phyloP scores from a whole-genome alignment of 1,139 yeast genomes.

The Suhomyces terraborum region DNA sequence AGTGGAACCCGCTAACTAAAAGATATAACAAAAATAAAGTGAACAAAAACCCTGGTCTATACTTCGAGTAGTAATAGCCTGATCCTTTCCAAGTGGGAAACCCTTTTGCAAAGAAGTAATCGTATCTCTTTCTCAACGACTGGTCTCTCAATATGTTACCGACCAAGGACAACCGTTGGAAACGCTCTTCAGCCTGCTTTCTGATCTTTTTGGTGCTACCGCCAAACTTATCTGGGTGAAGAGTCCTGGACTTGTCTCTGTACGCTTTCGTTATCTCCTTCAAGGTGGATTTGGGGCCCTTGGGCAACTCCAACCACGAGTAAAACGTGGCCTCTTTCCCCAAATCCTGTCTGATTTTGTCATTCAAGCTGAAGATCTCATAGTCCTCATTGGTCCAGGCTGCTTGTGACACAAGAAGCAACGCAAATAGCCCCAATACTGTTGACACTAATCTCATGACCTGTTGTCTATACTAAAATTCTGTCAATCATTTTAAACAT shows the following conservation, averaged over 20 bases:
- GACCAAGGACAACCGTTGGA: slow-evolving; percentile 73
- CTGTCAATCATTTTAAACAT: neutral
- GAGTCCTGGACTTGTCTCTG: slow-evolving; percentile 64
- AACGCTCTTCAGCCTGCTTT: slow-evolving; percentile 55
- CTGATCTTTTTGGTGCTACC: slow-evolving; percentile 44
- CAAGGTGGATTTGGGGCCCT: slow-evolving; percentile 54
- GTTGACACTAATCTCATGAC: slow-evolving; percentile 5
- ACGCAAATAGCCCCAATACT: slow-evolving; percentile 1
- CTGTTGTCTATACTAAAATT: neutral
- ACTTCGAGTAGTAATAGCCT: slow-evolving; percentile 53
- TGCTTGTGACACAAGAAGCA: slow-evolving; percentile 12
- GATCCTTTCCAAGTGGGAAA: slow-evolving; percentile 78
- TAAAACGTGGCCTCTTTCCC: slow-evolving; percentile 70
- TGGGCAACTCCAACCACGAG: slow-evolving; percentile 56
- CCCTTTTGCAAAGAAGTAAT: slow-evolving; percentile 79
- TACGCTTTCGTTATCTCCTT: slow-evolving; percentile 76
- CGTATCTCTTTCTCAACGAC: slow-evolving; percentile 71
- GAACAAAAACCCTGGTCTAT: slow-evolving; percentile 60
- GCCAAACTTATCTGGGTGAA: slow-evolving; percentile 81
- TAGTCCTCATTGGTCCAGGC: slow-evolving; percentile 61
- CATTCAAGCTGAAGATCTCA: slow-evolving; percentile 77
- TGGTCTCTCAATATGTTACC: slow-evolving; percentile 69
- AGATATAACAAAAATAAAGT: slow-evolving; percentile 53
- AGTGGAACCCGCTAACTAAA: slow-evolving; percentile 61
- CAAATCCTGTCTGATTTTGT: slow-evolving; percentile 62